Evolutionary conservation across 805 yeast species (phyloP).

Genomic region (Candida stauntonica): DNA sequence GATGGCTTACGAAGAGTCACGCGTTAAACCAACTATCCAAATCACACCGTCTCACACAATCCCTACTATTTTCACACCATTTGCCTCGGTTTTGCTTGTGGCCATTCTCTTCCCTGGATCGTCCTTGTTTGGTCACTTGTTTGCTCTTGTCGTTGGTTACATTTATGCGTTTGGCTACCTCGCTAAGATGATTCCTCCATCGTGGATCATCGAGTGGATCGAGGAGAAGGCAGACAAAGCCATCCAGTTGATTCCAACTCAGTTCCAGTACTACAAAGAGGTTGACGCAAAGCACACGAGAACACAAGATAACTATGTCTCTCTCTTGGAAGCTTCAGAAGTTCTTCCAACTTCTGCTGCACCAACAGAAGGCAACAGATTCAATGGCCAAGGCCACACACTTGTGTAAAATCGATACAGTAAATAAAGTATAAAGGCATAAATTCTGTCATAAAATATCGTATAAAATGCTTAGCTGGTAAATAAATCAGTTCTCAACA

Average conservation of each 20-base stretch:
- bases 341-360: conserved; percentile 3
- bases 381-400: conserved; percentile 23
- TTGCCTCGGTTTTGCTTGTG: conserved; percentile 44
- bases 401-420: conserved; percentile 1
- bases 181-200: conserved; percentile 58
- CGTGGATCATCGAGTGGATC: conserved; percentile 55
- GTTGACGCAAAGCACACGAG: conserved; percentile 49
- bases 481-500: conserved; percentile 1
- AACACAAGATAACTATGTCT: conserved; percentile 27
- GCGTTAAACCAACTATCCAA: conserved; percentile 37
- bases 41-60: conserved; percentile 38
- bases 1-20: conserved; percentile 47
- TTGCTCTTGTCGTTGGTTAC: conserved; percentile 66
- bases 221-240: conserved; percentile 49
- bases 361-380: conserved; percentile 10
- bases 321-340: conserved; percentile 22
- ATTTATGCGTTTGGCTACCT: conserved; percentile 55
- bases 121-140: conserved; percentile 69
- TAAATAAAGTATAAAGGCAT: too few relatives aligned
- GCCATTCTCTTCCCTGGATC: conserved; percentile 58
- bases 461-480: background rate
- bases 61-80: conserved; percentile 60
- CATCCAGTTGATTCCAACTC: conserved; percentile 50
- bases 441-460: background rate
- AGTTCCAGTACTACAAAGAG: conserved; percentile 57